phyloP scores from a whole-genome alignment of 2,329 filamentous ascomycete genomes.

The Ophiocordyceps australis region DNA sequence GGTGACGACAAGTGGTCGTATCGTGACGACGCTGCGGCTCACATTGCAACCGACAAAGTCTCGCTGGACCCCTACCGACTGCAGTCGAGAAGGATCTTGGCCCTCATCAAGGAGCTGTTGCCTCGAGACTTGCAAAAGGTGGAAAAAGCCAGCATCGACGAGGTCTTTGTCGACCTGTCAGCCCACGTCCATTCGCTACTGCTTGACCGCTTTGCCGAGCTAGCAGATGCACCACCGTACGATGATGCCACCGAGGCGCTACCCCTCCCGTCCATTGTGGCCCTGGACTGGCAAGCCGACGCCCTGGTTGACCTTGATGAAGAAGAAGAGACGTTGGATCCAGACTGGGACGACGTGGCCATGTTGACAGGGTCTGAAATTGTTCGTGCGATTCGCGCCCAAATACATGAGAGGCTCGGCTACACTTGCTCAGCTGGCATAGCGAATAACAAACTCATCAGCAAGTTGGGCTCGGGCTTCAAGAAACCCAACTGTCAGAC shows the following conservation, averaged over 20 bases:
- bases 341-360: conserved; percentile 91
- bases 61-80: conserved; percentile 82
- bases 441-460: conserved; percentile 83
- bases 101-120: conserved; percentile 56
- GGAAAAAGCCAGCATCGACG: conserved; percentile 90
- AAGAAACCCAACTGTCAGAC: conserved; percentile 94
- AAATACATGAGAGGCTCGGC: conserved; percentile 49
- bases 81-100: conserved; percentile 68
- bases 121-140: conserved; percentile 50
- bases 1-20: conserved; percentile 89
- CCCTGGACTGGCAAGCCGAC: conserved; percentile 69
- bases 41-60: conserved; percentile 82
- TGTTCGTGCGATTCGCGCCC: conserved; percentile 53
- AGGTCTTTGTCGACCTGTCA: conserved; percentile 87
- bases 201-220: conserved; percentile 57
- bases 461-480: conserved; percentile 79
- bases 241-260: conserved; percentile 54
- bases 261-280: conserved; percentile 49
- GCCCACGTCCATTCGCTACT: conserved; percentile 63
- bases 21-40: conserved; percentile 57
- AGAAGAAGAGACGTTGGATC: conserved; percentile 59
- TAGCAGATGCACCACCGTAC: conserved; percentile 46
- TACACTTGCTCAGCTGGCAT: conserved; percentile 91
- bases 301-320: conserved; percentile 64
- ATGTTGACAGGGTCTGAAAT: conserved; percentile 82